Conservation (phyloP, 2,329 filamentous ascomycete genomes). For the Epicoccum nigrum region DNA sequence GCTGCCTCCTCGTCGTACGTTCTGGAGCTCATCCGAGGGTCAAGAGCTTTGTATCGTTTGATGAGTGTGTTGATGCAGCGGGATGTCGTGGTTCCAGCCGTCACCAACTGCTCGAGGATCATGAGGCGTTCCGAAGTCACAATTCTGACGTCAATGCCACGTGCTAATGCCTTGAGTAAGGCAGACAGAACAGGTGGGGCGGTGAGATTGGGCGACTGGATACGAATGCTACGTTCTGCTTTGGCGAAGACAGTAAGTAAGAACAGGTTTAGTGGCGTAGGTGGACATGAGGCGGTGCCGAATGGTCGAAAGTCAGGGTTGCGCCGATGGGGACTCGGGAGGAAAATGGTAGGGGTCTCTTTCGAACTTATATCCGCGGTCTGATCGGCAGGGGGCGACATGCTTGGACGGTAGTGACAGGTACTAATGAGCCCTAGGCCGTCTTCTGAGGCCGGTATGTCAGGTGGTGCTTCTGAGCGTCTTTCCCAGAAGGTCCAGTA, state of each 20-base stretch:
- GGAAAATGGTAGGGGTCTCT: conserved; percentile 63
- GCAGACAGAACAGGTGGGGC: conserved; percentile 67
- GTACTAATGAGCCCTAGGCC: too few relatives aligned
- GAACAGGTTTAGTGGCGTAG: conserved; percentile 71
- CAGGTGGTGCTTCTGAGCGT: conserved; percentile 16
- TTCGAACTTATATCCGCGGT: too few relatives aligned
- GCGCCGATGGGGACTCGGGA: conserved; percentile 75
- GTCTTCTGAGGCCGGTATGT: not conserved
- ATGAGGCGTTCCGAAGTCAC: conserved; percentile 74
- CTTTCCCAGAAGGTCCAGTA: conserved; percentile 72
- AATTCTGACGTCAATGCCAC: conserved; percentile 72
- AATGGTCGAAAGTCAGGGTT: conserved; percentile 67
- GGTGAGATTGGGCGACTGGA: conserved; percentile 82
- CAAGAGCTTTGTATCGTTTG: conserved; percentile 55
- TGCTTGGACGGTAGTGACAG: too few relatives aligned
- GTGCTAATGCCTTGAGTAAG: conserved; percentile 64
- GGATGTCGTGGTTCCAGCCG: conserved; percentile 74
- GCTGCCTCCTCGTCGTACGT: conserved; percentile 37
- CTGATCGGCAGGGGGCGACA: too few relatives aligned
- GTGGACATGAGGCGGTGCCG: conserved; percentile 55
- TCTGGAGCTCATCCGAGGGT: not conserved
- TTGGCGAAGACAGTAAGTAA: conserved; percentile 65
- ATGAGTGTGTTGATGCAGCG: conserved; percentile 67
- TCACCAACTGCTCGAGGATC: conserved; percentile 80
- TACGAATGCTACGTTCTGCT: conserved; percentile 65